Evolutionary conservation across 192 early-diverging fungal species (phyloP), one percentile per base, ranked within the genome.

Genomic region (Coemansia erecta): DNA sequence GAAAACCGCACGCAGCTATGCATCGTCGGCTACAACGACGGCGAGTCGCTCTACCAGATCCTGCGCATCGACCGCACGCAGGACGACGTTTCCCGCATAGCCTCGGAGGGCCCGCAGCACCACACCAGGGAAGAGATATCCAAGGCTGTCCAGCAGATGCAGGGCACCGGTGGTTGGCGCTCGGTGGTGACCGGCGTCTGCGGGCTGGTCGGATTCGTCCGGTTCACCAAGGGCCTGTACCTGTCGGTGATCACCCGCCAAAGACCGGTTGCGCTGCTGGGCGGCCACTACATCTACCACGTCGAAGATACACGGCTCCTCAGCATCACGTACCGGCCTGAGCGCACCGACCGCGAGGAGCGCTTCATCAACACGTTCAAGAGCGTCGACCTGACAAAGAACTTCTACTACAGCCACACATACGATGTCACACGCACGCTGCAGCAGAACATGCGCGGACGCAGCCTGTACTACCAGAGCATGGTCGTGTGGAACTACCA

Each of bases 401-500:
- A 97, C 80, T 97, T 97, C 74, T 99, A 99, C 74, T 99, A 94
- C 72, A 91, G 88, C 67, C 94, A 97, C 50, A 94, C 93, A 0
- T 99, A 99, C 67, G 97, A 99, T 68, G 86, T 99, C 22, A 96
- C 94, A 7, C 81, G 90, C 40, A 89, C 89, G 4, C 73, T 99
- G 43, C 97, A 99, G 65, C 78, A 82, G 60, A 97, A 99, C 60
- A 66, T 75, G 56, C 43, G 41, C 2, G 35, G 43, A 2, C 8
- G 45, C n/a, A 51, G 44, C 60, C 43, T 42, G 37, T 15, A 37
- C 46, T 84, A 85, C 61, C 91, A 94, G 58, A 82, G 85, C 26
- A 95, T 97, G 91, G 98, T 99, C 84, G 87, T 96, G 13, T 99
- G 95, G 95, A 99, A 98, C 76, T 81, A 89, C 66, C 73, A 82